Base-by-base conservation (phyloP, 2,329 filamentous ascomycete genomes). In the Taxawa tesnikishii region DNA sequence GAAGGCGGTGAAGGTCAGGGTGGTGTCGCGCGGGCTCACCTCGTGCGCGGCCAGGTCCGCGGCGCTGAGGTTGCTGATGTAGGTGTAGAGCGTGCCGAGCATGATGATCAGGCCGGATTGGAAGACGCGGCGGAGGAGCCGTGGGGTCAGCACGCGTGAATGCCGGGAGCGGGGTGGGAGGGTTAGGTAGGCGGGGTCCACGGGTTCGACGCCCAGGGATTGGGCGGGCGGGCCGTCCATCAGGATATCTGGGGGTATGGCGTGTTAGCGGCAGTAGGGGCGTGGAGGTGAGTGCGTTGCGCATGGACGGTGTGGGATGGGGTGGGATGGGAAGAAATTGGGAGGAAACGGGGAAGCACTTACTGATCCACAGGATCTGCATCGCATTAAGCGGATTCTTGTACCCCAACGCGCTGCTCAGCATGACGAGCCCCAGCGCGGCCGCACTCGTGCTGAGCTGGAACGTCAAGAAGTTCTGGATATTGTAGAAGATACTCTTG, bases 311-410 rank as follows among this genome's bases (percentile, higher is more conserved):
- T 35, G 12, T 30, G 17, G 26, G 11, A 15, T 23, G 27, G 17
- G n/a, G n/a, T n/a, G n/a, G n/a, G n/a, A n/a, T n/a, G n/a, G n/a
- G n/a, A n/a, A n/a, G n/a, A n/a, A 17, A 11, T 13, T 17, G 10
- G 5, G 19, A 23, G 19, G 16, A 15, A 15, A 23, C 10, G 15
- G 29, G 21, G 28, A 29, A 13, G 5, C 9, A 72, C 84, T 63
- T 64, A 94, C 88, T 98, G 50, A 98, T 98, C 90, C 90, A 98
- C 26, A 98, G 70, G 63, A 98, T 98, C 62, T 98, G 90, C 90
- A 98, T 98, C 30, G 90, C 85, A 54, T 98, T 98, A 38, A 98
- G 68, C 28, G 90, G 92, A 53, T 90, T 94, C 59, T 84, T 87
- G 62, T 92, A 90, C 24, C 90, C 90, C 39, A 94, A 70, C 45